Base-by-base conservation (phyloP, 163 green algal genomes). In the Prototheca cutis region DNA sequence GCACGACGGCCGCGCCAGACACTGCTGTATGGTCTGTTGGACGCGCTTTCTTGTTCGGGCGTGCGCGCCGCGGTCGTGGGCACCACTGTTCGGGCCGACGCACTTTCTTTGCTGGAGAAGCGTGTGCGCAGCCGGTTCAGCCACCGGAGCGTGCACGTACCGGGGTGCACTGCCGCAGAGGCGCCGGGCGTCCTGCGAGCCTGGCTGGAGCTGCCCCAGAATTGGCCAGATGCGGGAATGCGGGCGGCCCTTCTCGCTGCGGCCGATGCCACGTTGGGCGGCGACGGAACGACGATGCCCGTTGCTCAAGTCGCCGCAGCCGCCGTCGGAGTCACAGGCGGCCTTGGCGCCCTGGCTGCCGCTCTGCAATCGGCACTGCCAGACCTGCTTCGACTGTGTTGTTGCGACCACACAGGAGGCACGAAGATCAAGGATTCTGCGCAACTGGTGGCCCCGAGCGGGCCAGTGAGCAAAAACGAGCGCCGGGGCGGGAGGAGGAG, bases 1-100 rank as follows among this genome's bases (percentile, higher is more conserved):
- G 75, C 79, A 2, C 53, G 48, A 17, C 55, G 48, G 6, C 40
- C 71, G 24, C 90, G 86, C 72, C 87, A 95, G 74, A 83, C 77
- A 53, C 59, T 94, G 58, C 74, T 95, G 49, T 96, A 95, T 79
- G 89, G 87, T 62, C 75, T 97, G 58, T 66, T 95, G 58, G 89
- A 97, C 67, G 71, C 82, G 24, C 66, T 94, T 51, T 72, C 27
- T 49, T n/a, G 18, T 40, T 36, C 42, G 28, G 32, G 3, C 40
- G 34, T 68, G 47, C 79, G 87, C 80, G 84, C 85, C 0, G 82
- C 78, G 4, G 80, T 96, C 32, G 63, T 96, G 28, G 86, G 83
- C 10, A 29, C 90, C 24, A 89, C 65, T 40, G 70, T 36, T 5
- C 69, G 79, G 29, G 69, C 79, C 24, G 84, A 91, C 63, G 76